Evolutionary conservation across 1,284 basidiomycete species (phyloP).

Genomic region (Malassezia equina): DNA sequence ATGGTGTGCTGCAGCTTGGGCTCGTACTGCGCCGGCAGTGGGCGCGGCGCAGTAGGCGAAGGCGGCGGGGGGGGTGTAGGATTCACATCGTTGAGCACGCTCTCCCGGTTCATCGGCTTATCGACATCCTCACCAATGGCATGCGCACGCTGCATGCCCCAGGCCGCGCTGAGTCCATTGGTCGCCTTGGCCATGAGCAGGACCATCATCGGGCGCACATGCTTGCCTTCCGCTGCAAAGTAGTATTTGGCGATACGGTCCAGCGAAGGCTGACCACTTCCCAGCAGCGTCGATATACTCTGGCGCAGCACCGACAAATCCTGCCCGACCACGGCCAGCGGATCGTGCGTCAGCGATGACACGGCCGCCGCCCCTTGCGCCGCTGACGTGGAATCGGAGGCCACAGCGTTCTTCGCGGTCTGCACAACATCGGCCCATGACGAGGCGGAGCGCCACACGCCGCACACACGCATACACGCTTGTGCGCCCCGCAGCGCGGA

Average conservation of each 20-base stretch:
- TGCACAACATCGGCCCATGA: constrained; percentile 10
- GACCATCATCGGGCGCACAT: constrained; percentile 79
- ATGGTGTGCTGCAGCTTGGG: constrained; percentile 22
- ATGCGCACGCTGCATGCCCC: constrained; percentile 31
- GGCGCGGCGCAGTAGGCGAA: background rate
- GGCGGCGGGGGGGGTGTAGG: constrained; percentile 50
- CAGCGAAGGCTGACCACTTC: constrained; percentile 76
- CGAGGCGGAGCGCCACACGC: background rate
- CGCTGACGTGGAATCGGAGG: background rate
- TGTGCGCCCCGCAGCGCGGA: background rate
- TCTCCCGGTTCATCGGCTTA: constrained; percentile 54
- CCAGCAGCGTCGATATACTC: constrained; percentile 68
- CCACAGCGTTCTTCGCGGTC: constrained; percentile 2
- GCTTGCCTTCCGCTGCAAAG: constrained; percentile 64
- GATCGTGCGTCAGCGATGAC: constrained; percentile 20
- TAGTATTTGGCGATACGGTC: constrained; percentile 85
- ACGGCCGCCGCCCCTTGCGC: background rate
- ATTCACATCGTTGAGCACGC: constrained; percentile 75
- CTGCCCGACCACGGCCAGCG: constrained; percentile 31
- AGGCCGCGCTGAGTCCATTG: constrained; percentile 62
- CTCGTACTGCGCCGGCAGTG: background rate
- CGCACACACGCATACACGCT: background rate
- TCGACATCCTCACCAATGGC: constrained; percentile 30
- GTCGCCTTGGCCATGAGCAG: constrained; percentile 84
- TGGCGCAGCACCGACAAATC: constrained; percentile 65